A percentile compares a stretch with the other conserved stretches of the same genome.
Evolutionary conservation across 257 asterid species (phyloP).

Genomic region (Mitragyna speciosa): DNA sequence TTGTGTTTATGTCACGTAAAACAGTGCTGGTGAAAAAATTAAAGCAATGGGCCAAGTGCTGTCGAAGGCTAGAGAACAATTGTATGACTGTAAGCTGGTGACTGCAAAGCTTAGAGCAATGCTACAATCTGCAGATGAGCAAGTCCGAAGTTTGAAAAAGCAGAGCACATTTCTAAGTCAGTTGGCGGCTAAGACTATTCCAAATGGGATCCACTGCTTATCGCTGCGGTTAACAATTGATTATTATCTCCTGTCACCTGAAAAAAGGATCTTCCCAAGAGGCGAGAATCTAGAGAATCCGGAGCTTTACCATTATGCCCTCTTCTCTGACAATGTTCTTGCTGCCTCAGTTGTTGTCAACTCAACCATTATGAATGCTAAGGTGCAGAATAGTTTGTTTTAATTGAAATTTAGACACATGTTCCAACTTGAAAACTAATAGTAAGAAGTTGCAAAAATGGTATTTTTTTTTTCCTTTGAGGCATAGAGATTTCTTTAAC

Average conservation of each 20-base stretch:
- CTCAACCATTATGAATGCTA: slow-evolving; percentile 81
- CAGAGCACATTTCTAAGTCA: slow-evolving; percentile 98
- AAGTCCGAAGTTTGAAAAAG: slow-evolving; percentile 91
- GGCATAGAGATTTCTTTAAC: neutral
- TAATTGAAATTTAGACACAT: neutral
- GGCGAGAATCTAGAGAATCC: slow-evolving; percentile 87
- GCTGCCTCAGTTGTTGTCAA: slow-evolving; percentile 99
- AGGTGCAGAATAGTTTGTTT: slow-evolving; percentile 47
- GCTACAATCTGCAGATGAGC: slow-evolving; percentile 98
- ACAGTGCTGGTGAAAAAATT: slow-evolving; percentile 79
- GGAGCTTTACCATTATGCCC: slow-evolving; percentile 83
- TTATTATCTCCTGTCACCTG: slow-evolving; percentile 79
- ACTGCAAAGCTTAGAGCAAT: slow-evolving; percentile 94
- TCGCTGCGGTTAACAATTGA: slow-evolving; percentile 92
- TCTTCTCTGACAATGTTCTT: slow-evolving; percentile 94
- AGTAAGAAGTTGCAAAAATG: neutral
- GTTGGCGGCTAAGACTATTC: slow-evolving; percentile 95
- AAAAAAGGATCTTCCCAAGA: slow-evolving; percentile 77
- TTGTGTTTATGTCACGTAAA: slow-evolving; percentile 19
- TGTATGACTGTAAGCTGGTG: slow-evolving; percentile 88
- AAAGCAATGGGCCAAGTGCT: slow-evolving; percentile 92
- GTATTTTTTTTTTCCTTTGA: neutral
- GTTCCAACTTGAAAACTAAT: neutral
- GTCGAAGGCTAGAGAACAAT: slow-evolving; percentile 81
- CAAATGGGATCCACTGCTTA: slow-evolving; percentile 93